A percentile compares a stretch with the other conserved stretches of the same genome.
Evolutionary conservation across 306 rosid species (phyloP).

Genomic region (Glycine latifolia): DNA sequence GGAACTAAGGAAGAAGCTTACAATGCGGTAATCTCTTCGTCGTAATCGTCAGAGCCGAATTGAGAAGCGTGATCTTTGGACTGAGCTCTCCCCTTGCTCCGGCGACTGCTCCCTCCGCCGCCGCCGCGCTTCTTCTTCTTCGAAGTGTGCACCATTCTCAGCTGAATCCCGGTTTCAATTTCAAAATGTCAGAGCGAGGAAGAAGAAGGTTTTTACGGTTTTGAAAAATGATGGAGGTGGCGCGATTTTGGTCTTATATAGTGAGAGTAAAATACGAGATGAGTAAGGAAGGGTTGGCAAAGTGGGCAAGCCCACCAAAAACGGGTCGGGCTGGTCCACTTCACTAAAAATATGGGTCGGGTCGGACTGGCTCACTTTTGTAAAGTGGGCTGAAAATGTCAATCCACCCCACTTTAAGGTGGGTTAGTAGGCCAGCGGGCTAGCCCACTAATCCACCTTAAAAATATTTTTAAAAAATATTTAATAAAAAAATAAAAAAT

Average conservation of each 20-base stretch:
- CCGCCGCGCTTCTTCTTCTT: constrained; percentile 76
- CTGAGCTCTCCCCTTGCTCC: constrained; percentile 71
- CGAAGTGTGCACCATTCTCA: constrained; percentile 74
- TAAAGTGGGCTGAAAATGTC: too few relatives aligned
- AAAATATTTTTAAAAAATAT: too few relatives aligned
- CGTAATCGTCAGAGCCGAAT: constrained; percentile 53
- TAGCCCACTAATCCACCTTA: too few relatives aligned
- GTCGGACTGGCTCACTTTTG: too few relatives aligned
- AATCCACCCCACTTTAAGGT: too few relatives aligned
- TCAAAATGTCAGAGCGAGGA: neutral
- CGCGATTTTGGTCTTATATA: neutral
- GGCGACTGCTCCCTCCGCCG: constrained; percentile 60
- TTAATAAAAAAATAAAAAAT: too few relatives aligned
- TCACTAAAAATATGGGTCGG: too few relatives aligned
- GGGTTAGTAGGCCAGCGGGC: too few relatives aligned
- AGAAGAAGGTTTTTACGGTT: neutral
- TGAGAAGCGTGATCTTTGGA: constrained; percentile 66
- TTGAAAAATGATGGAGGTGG: neutral
- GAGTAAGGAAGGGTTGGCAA: too few relatives aligned
- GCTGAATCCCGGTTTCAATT: neutral
- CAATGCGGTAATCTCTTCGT: constrained; percentile 95
- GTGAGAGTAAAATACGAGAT: neutral
- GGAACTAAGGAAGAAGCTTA: constrained; percentile 40
- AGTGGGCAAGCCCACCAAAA: too few relatives aligned
- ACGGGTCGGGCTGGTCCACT: too few relatives aligned